Evolutionary conservation across 441 rosid genomes (phyloP), one percentile per base, ranked within the genome.

Genomic region (Kokia cookei): DNA sequence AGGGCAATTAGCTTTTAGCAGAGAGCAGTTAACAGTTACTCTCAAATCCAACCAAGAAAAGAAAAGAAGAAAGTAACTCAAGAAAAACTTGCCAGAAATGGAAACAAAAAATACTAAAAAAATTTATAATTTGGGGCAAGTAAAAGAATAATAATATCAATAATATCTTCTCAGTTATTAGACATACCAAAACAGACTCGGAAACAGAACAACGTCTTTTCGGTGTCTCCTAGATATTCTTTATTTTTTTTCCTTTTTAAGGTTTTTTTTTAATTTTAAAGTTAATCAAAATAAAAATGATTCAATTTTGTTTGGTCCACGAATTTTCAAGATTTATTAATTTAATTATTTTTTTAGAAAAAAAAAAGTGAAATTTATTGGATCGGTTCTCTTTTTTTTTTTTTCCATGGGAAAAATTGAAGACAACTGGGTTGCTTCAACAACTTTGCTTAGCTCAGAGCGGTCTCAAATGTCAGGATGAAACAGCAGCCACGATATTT

Each of bases 71-170:
- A 73, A 71, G 75, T 61, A 63, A 76, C 64, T 11, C 71, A 47
- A 11, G 35, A 50, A 58, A 40, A 81, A 77, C 69, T 78, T 81
- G 22, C 68, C 77, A 61, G 55, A 72, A 80, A 75, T 14, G 67
- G 81, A 27, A 73, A 73, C 22, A 12, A 12, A 6, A 69, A 53
- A 35, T 53, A 53, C 9, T 35, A 54, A 35, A 69, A 69, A 53
- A 24, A 40, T 0, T 40, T 65, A 19, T 5, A n/a, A 32, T 3
- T 17, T 53, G 8, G 32, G 17, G 8, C 37, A 32, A 53, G 50
- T 17, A 17, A 51, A 69, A 69, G 45, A 69, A 63, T 63, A 35
- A 15, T 15, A 13, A 12, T 3, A 73, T 13, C 42, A 59, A 58
- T 35, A 72, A 69, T 71, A 68, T 75, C 51, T 59, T 66, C 77